These are phyloP conservation scores for Apiospora hydei DNA, from an alignment of 2,329 filamentous ascomycete species.

Conservation along the genomic window DNA sequence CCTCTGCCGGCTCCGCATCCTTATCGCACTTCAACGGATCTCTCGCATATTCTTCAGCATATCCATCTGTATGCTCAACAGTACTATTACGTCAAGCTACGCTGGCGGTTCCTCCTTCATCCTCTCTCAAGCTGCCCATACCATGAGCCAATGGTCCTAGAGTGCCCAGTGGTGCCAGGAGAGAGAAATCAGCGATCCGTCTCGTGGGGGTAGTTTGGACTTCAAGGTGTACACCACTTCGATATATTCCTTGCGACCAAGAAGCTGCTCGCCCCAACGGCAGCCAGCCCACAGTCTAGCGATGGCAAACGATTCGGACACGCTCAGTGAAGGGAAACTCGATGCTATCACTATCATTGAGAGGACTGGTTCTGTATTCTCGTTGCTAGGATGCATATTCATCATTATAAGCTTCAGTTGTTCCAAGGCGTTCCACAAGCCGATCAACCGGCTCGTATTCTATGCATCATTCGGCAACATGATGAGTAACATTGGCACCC, in stretches of 20 bases:
- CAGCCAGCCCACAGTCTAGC: not conserved
- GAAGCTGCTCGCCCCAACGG: not conserved
- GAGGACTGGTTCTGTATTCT: slow-evolving; percentile 73
- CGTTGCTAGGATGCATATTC: slow-evolving; percentile 73
- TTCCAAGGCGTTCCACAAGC: slow-evolving; percentile 78
- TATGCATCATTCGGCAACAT: slow-evolving; percentile 85
- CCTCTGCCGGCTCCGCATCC: not conserved
- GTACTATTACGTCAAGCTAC: not conserved
- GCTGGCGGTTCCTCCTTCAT: not conserved
- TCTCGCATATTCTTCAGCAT: not conserved
- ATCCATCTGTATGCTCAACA: not conserved
- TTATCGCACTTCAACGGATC: not conserved
- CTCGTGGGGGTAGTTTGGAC: not conserved
- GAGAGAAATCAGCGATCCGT: not conserved
- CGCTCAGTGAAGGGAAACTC: not conserved
- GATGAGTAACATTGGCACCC: slow-evolving; percentile 76
- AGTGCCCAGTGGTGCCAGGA: not conserved
- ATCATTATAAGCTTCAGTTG: slow-evolving; percentile 74
- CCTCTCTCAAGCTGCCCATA: not conserved
- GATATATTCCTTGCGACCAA: not conserved
- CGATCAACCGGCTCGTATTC: slow-evolving; percentile 87
- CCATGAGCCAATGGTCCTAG: not conserved
- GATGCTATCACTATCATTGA: slow-evolving; percentile 64
- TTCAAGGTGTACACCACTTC: not conserved
- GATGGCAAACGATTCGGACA: not conserved